Conservation (phyloP, 2,329 filamentous ascomycete genomes). For the Didymellaceae sp. region DNA sequence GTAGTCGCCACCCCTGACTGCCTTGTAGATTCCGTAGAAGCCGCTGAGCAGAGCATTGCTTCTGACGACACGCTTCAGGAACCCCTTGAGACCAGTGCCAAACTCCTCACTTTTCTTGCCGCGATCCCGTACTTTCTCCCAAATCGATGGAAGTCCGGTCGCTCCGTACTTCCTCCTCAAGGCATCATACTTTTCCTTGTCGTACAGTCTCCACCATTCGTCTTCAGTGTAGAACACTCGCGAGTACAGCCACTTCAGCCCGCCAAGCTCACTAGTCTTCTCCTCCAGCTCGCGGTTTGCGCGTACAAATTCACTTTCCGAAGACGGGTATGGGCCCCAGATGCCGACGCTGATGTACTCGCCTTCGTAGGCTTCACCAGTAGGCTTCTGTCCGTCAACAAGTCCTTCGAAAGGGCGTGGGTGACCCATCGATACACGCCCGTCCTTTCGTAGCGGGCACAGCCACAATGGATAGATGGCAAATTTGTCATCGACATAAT, state of each 20-base stretch:
- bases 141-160: conserved; percentile 68
- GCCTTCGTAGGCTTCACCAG: conserved; percentile 19
- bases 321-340: conserved; percentile 75
- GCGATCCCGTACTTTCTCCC: conserved; percentile 66
- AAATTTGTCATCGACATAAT: conserved; percentile 57
- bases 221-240: conserved; percentile 81
- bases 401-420: conserved; percentile 19
- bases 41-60: conserved; percentile 44
- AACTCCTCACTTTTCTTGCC: conserved; percentile 32
- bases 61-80: conserved; percentile 32
- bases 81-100: conserved; percentile 28
- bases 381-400: conserved; percentile 6
- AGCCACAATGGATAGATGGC: conserved; percentile 65
- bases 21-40: conserved; percentile 49
- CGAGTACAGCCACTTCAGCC: conserved; percentile 87
- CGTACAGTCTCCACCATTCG: conserved; percentile 73
- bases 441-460: conserved; percentile 56
- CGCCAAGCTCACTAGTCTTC: conserved; percentile 71
- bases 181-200: conserved; percentile 65
- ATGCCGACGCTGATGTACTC: conserved; percentile 59
- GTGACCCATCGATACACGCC: conserved; percentile 40
- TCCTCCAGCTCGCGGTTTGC: conserved; percentile 75
- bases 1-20: conserved; percentile 42
- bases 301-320: conserved; percentile 65
- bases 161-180: conserved; percentile 70